Base-by-base conservation (phyloP, 495 filamentous ascomycete genomes). In the Xylaria sp. region DNA sequence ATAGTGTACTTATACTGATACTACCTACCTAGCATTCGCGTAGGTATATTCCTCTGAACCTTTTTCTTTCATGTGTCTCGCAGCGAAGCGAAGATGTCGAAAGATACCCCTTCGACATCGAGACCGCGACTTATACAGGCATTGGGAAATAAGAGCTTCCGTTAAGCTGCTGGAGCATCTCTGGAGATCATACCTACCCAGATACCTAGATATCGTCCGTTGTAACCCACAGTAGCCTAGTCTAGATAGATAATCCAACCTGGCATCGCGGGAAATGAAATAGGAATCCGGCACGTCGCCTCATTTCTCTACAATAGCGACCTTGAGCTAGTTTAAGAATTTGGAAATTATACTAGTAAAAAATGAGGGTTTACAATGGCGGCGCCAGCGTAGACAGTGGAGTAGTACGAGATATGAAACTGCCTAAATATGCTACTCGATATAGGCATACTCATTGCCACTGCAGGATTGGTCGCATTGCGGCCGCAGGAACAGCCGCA, bases 401-500 rank as follows among this genome's bases (percentile, higher is more conserved):
- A 26, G 53, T 26, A 53, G 19, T n/a, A 44, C 33, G 26, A 44
- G 37, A 68, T 59, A 21, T 68, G 66, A 59, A 68, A 46, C 53
- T 58, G 52, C 17, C 53, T 44, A 61, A 48, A 46, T 35, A 40
- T 37, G 15, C 61, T 43, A 57, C 35, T 26, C 14, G 37, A 35
- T 26, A 62, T 41, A 62, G 33, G 29, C 57, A 37, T 37, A n/a
- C 31, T 17, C n/a, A 37, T 31, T 59, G 17, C 33, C 19, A 35
- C 52, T 62, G 33, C 43, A 41, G 43, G 31, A 40, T 33, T 65
- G 76, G 76, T 72, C 73, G 75, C 75, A 78, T 73, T 71, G 61
- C 57, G 75, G 76, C 73, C 76, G 76, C 76, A 78, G 76, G 69
- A 48, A 66, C 67, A 69, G 70, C 69, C 75, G 76, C 76, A 78